These are phyloP conservation scores for Xylaria sp. DNA, from an alignment of 2,329 filamentous ascomycete species.

Conservation along the genomic window DNA sequence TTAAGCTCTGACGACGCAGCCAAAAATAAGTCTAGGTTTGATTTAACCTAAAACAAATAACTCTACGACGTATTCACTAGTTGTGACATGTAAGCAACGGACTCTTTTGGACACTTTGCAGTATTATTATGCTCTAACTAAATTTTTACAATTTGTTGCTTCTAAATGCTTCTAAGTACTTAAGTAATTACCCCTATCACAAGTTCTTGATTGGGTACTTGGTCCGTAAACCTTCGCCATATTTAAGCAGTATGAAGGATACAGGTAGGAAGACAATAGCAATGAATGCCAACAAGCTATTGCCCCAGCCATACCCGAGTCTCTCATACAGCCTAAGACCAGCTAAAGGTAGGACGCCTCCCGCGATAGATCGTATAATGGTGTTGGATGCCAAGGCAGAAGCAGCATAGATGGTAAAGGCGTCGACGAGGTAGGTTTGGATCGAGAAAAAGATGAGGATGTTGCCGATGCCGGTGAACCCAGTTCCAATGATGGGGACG, in stretches of 20 bases:
- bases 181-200: no score
- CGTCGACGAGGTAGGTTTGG: slow-evolving; percentile 63
- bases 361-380: slow-evolving; percentile 61
- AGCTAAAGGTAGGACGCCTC: slow-evolving; percentile 65
- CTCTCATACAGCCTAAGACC: slow-evolving; percentile 62
- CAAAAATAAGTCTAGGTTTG: no score
- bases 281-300: slow-evolving; percentile 65
- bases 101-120: neutral
- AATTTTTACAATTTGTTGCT: neutral
- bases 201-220: slow-evolving; percentile 39
- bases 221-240: slow-evolving; percentile 39
- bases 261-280: slow-evolving; percentile 45
- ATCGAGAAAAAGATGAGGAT: slow-evolving; percentile 44
- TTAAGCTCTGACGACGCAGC: no score
- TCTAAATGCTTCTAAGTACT: neutral
- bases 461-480: slow-evolving; percentile 54
- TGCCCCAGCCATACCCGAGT: slow-evolving; percentile 69
- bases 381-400: slow-evolving; percentile 68
- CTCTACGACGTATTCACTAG: neutral
- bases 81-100: neutral
- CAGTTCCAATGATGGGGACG: slow-evolving; percentile 59
- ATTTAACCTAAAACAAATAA: neutral
- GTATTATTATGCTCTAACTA: neutral
- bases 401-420: slow-evolving; percentile 65
- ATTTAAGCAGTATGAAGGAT: slow-evolving; percentile 35